Evolutionary conservation across 2,329 filamentous ascomycete species (phyloP), one percentile per base, ranked within the genome.

Genomic region (Xylariales sp.): DNA sequence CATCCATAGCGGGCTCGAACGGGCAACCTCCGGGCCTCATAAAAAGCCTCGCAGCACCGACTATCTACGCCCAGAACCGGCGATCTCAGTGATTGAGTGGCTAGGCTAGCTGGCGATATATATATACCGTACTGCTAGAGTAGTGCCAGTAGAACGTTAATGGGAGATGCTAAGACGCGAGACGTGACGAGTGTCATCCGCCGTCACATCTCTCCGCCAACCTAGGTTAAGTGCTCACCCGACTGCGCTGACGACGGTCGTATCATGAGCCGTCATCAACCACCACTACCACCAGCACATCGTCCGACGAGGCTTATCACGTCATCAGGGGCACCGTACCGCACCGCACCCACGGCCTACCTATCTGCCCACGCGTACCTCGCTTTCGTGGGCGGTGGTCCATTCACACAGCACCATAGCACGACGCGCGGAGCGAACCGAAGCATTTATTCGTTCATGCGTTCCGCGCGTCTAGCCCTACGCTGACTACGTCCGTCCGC

Each of bases 21-120:
- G n/a, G 41, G 41, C n/a, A 60, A 54, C 32, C 16, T 39, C 43
- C 43, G 56, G 34, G 3, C 6, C 49, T 60, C 49, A 41, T 48
- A 1, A 12, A 28, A 46, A 4, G 48, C 9, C 3, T 39, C 6
- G 23, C 23, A 23, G 2, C 23, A 23, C 23, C 23, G 23, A 23
- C 23, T 23, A 23, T 23, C 23, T 23, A 23, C 23, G 23, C 23
- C 23, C 23, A 2, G 23, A 23, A 23, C 23, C 23, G 23, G 23
- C 23, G 23, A 23, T 23, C 23, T 23, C 23, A 23, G 1, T 23
- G 23, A 23, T 23, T 23, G 23, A 23, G 23, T 23, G 23, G 23
- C 23, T 23, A 23, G 23, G 23, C 23, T 23, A 23, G 23, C 23
- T 23, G 23, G 23, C 23, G 23, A 23, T 23, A 23, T 23, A 23